Evolutionary conservation across 2,329 filamentous ascomycete species (phyloP), one percentile per base, ranked within the genome.

Genomic region (Phaeophleospora eucalypticola): DNA sequence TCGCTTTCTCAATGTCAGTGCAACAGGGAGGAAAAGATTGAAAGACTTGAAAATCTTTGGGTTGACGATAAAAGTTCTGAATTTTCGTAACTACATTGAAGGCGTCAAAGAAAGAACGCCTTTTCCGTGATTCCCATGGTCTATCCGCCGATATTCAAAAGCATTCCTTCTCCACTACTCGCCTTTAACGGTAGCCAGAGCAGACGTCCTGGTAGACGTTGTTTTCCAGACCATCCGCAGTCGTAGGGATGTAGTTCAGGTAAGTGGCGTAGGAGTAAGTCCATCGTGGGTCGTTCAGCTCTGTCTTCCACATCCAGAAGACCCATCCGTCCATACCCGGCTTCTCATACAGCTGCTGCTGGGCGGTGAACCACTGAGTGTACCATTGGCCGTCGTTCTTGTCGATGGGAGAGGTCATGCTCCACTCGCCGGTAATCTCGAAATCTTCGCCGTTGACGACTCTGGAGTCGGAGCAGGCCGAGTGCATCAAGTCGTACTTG

Each of bases 191-290:
- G 33, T 40, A 45, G 6, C 42, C 42, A 19, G 41, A 34, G 37
- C 46, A 49, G 15, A 49, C 46, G 38, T 49, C 46, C 42, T 45
- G 46, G 24, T 45, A 49, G 9, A 49, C 46, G 34, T 49, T 49
- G 16, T 49, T 36, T 32, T 49, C 46, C 19, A 45, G 24, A 3
- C 27, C 46, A 7, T 27, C 41, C 15, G 46, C 46, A 41, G 41
- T 37, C 10, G 37, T 49, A 12, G 46, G 46, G 21, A 49, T 27
- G 14, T 34, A 49, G 17, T 32, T 32, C 36, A 41, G 4, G 33
- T 39, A 45, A 17, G 42, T 44, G 19, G 46, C 46, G 36, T 45
- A 41, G 10, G 15, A 27, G 33, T 49, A 49, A 3, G 41, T 45
- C 46, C 46, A 49, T 9, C 42, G 14, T 2, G 37, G 36, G 24